A percentile compares a stretch with the other conserved stretches of the same genome.
Evolutionary conservation across 768 basidiomycete genomes (phyloP).

Genomic region (Gyrodon lividus): DNA sequence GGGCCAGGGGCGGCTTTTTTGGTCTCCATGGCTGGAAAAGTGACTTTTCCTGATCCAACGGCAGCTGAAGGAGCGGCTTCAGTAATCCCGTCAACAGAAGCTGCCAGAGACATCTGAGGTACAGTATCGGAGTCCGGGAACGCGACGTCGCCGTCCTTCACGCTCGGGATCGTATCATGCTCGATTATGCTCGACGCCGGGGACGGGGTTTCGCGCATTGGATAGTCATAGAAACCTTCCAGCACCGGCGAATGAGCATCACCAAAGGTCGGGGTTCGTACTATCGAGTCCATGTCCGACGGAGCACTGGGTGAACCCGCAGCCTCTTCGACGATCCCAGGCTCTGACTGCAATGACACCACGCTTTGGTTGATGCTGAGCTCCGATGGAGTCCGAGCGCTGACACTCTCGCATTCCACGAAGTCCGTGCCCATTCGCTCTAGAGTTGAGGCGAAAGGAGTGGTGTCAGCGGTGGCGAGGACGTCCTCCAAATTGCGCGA

Average conservation of each 20-base stretch:
- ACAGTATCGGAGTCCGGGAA: background rate
- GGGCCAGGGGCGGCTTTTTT: background rate
- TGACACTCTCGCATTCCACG: background rate
- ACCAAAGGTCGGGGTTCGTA: conserved; percentile 21
- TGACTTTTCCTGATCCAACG: background rate
- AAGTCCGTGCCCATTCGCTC: background rate
- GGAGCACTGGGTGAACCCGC: conserved; percentile 23
- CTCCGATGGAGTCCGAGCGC: conserved; percentile 11
- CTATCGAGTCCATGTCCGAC: conserved; percentile 27
- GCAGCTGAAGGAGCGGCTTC: background rate
- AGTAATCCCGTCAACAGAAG: background rate
- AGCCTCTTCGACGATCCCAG: conserved; percentile 11
- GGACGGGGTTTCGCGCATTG: conserved; percentile 23
- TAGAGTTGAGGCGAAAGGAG: too few species aligned
- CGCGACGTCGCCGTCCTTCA: conserved; percentile 14
- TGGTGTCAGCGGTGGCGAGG: background rate
- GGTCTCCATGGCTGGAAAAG: background rate
- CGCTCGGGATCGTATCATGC: conserved; percentile 12
- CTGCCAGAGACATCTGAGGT: background rate
- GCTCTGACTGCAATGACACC: background rate
- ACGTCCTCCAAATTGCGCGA: conserved; percentile 3
- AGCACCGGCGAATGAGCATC: conserved; percentile 21
- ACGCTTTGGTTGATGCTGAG: conserved; percentile 1
- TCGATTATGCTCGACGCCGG: conserved; percentile 30
- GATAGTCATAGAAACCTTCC: conserved; percentile 25